These are phyloP conservation scores for Globisporangium acanthophoron DNA, from an alignment of 352 stramenopile genomes.

Conservation along the genomic window DNA sequence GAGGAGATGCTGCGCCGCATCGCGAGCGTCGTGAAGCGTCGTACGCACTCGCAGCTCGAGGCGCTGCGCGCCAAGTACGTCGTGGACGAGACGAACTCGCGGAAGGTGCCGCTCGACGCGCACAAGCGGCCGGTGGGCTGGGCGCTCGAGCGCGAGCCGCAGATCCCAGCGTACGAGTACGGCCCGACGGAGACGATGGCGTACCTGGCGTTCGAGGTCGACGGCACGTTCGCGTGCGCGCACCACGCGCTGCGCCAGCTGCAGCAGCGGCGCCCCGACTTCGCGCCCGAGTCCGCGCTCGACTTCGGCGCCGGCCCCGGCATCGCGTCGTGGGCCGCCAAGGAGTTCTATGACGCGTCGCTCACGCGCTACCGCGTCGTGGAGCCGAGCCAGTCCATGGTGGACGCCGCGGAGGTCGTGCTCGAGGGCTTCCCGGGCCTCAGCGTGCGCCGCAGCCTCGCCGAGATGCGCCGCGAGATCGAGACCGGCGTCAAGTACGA, in stretches of 20 bases:
- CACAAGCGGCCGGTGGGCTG: constrained; percentile 74
- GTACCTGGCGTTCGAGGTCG: constrained; percentile 72
- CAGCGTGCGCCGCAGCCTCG: constrained; percentile 61
- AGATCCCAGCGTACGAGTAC: constrained; percentile 65
- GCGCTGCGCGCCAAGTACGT: constrained; percentile 53
- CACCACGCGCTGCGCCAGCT: constrained; percentile 71
- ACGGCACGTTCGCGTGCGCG: constrained; percentile 59
- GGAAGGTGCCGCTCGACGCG: constrained; percentile 65
- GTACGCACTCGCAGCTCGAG: constrained; percentile 78
- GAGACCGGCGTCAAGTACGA: constrained; percentile 67
- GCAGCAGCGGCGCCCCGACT: constrained; percentile 41
- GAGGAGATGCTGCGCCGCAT: constrained; percentile 52
- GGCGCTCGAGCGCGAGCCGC: constrained; percentile 60
- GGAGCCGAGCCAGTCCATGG: constrained; percentile 84
- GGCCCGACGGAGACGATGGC: constrained; percentile 67
- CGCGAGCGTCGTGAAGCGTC: constrained; percentile 48
- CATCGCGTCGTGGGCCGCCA: constrained; percentile 72
- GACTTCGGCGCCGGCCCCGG: constrained; percentile 77
- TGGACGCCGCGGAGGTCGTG: constrained; percentile 66
- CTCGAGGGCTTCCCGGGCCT: constrained; percentile 72
- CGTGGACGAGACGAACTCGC: constrained; percentile 38
- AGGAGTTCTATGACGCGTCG: constrained; percentile 59
- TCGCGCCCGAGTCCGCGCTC: constrained; percentile 57
- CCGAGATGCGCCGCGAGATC: constrained; percentile 76
- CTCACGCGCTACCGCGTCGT: constrained; percentile 65